Evolutionary conservation across 129 eudicot genomes (phyloP).

Genomic region (Lonicera japonica): DNA sequence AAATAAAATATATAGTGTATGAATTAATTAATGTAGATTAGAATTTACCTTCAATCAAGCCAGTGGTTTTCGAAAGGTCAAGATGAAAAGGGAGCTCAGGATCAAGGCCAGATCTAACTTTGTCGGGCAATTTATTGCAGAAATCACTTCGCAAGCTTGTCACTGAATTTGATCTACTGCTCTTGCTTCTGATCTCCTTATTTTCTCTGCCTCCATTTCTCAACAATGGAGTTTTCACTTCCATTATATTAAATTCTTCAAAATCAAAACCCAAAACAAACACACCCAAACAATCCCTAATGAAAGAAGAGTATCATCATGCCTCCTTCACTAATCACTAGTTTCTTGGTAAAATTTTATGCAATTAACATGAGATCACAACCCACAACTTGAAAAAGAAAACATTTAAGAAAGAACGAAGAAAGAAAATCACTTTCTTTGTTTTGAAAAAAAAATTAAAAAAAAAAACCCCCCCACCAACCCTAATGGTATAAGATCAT

Average conservation of each 20-base stretch:
- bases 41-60: constrained; percentile 50
- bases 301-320: neutral
- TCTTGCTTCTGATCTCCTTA: constrained; percentile 14
- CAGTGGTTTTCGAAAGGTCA: constrained; percentile 59
- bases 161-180: constrained; percentile 26
- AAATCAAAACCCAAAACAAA: neutral
- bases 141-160: constrained; percentile 44
- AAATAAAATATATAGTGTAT: no score
- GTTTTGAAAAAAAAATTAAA: neutral
- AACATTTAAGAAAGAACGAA: neutral
- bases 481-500: no score
- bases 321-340: neutral
- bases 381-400: neutral
- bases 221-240: constrained; percentile 50
- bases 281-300: neutral
- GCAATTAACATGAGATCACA: neutral
- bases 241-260: constrained; percentile 35
- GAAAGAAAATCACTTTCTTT: neutral
- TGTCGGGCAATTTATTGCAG: constrained; percentile 53
- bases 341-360: neutral
- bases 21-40: no score
- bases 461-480: no score
- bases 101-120: constrained; percentile 44
- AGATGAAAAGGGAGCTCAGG: constrained; percentile 65
- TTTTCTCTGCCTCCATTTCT: constrained; percentile 17